Conservation (phyloP, 495 filamentous ascomycete genomes). For the Letharia columbiana region DNA sequence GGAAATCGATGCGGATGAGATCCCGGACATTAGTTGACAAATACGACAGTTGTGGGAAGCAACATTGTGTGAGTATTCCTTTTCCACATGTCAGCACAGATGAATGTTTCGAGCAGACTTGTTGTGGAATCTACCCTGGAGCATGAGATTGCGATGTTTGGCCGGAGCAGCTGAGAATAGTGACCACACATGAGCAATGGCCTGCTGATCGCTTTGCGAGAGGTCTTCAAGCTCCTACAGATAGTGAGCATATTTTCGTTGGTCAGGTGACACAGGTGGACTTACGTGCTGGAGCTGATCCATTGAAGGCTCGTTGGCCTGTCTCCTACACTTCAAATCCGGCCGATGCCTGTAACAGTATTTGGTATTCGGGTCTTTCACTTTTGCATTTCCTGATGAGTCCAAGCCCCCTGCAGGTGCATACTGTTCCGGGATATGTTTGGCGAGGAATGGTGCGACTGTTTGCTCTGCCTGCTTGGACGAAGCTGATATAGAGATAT, state of each 20-base stretch:
- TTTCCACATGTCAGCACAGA: not conserved
- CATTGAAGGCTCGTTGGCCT: conserved; percentile 93
- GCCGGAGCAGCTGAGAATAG: conserved; percentile 91
- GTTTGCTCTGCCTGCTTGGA: conserved; percentile 44
- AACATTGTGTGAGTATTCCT: conserved; percentile 80
- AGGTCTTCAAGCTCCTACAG: conserved; percentile 62
- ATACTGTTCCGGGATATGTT: conserved; percentile 79
- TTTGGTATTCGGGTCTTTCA: conserved; percentile 62
- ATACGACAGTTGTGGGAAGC: conserved; percentile 91
- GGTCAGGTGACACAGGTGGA: not conserved
- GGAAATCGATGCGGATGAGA: conserved; percentile 91
- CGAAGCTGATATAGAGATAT: conserved; percentile 30
- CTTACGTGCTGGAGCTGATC: conserved; percentile 68
- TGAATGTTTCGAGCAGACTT: not conserved
- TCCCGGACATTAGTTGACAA: conserved; percentile 80
- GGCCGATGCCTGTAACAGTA: conserved; percentile 95
- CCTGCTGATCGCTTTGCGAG: conserved; percentile 76
- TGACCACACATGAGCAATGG: conserved; percentile 91
- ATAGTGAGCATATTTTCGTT: not conserved
- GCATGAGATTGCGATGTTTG: conserved; percentile 89
- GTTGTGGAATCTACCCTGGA: conserved; percentile 53
- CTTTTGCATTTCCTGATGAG: conserved; percentile 33
- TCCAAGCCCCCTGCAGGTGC: conserved; percentile 51
- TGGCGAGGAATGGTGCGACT: conserved; percentile 73
- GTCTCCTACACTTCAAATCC: conserved; percentile 84